Evolutionary conservation across 2,329 filamentous ascomycete genomes (phyloP).

Genomic region (Calonectria hongkongensis): DNA sequence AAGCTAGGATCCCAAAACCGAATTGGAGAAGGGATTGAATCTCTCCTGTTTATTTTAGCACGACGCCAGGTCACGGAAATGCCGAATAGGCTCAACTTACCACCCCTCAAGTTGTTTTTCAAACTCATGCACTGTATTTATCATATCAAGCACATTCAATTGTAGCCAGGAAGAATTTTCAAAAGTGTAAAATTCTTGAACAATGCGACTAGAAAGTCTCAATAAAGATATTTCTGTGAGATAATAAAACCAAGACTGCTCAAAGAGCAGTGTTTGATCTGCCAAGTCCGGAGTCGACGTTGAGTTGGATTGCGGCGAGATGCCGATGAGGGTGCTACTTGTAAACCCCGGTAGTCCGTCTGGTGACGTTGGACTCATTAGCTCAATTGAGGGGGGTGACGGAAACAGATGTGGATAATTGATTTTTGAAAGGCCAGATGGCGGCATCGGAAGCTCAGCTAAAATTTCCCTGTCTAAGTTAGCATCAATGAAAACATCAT

Average conservation of each 20-base stretch:
- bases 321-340: slow-evolving; percentile 24
- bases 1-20: slow-evolving; percentile 28
- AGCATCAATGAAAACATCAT: neutral
- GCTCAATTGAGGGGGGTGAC: slow-evolving; percentile 21
- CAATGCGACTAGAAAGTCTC: slow-evolving; percentile 36
- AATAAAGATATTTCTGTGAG: slow-evolving; percentile 41
- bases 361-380: neutral
- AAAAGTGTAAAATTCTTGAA: slow-evolving; percentile 35
- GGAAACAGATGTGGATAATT: slow-evolving; percentile 38
- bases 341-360: slow-evolving; percentile 10
- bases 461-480: slow-evolving; percentile 15
- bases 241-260: slow-evolving; percentile 48
- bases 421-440: slow-evolving; percentile 18
- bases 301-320: slow-evolving; percentile 25
- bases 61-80: too few relatives aligned
- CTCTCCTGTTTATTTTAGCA: slow-evolving; percentile 19
- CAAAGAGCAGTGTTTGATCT: slow-evolving; percentile 26
- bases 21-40: slow-evolving; percentile 25
- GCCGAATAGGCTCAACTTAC: neutral
- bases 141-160: slow-evolving; percentile 28
- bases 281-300: slow-evolving; percentile 18
- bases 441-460: slow-evolving; percentile 19
- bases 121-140: slow-evolving; percentile 25
- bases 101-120: slow-evolving; percentile 33
- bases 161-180: slow-evolving; percentile 27